These are phyloP conservation scores for Fusarium sp. DNA, from an alignment of 2,329 filamentous ascomycete species.

Conservation along the genomic window DNA sequence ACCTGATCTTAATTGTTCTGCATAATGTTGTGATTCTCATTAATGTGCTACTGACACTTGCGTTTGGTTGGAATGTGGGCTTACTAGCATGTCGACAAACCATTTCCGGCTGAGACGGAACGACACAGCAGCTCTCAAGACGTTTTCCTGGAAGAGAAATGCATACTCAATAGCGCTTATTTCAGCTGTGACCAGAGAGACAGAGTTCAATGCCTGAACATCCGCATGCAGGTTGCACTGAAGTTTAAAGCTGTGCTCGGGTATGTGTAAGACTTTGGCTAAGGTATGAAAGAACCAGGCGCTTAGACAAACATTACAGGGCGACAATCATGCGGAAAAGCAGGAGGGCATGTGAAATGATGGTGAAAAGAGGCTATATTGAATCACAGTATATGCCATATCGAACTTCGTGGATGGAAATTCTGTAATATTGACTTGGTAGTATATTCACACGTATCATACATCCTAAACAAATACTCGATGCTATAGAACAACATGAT, in stretches of 20 bases:
- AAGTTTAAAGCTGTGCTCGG: not conserved
- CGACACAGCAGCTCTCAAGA: not conserved
- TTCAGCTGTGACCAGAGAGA: not conserved
- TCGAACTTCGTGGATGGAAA: not conserved
- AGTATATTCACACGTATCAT: not conserved
- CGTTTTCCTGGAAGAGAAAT: not conserved
- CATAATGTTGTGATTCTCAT: not conserved
- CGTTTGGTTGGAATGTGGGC: constrained; percentile 10
- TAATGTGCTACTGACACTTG: not conserved
- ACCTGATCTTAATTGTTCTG: not conserved
- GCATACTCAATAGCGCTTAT: not conserved
- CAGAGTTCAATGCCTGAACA: not conserved
- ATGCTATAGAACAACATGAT: not conserved
- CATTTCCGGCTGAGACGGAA: constrained; percentile 6
- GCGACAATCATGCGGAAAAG: not conserved
- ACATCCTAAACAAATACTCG: not conserved
- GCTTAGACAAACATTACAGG: not conserved
- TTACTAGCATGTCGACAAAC: not conserved
- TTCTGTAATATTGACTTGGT: not conserved
- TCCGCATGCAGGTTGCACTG: not conserved
- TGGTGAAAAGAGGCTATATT: too few relatives aligned
- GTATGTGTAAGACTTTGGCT: not conserved
- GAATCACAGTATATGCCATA: not conserved
- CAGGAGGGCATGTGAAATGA: too few relatives aligned
- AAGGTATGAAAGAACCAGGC: not conserved